Evolutionary conservation across 306 rosid species (phyloP).

Genomic region (Cucumis melo): DNA sequence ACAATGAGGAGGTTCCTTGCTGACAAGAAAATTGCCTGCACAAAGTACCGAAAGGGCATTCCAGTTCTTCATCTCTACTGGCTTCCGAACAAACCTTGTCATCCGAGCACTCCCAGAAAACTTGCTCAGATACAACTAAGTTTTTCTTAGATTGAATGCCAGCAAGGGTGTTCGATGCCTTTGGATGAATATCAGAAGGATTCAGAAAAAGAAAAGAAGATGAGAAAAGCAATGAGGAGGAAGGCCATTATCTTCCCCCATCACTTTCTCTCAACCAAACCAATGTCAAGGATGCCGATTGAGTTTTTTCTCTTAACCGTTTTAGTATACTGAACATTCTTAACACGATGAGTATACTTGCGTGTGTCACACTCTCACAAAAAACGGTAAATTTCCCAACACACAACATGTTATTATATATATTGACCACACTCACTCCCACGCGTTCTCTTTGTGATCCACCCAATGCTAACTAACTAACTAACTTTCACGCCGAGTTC

Average conservation of each 20-base stretch:
- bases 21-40: no score
- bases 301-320: neutral
- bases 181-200: neutral
- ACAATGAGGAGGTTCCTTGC: no score
- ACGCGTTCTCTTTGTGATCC: no score
- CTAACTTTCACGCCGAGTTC: no score
- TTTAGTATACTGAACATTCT: no score
- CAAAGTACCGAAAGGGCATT: no score
- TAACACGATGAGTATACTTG: no score
- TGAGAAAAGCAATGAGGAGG: neutral
- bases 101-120: conserved; percentile 58
- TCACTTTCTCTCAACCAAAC: neutral
- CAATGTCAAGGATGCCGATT: neutral
- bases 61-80: conserved; percentile 73
- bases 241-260: neutral
- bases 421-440: no score
- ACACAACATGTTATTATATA: no score
- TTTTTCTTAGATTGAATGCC: conserved; percentile 51
- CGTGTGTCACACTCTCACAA: no score
- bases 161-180: conserved; percentile 48
- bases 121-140: conserved; percentile 24
- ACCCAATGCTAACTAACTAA: no score
- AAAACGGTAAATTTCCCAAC: no score
- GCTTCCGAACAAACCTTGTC: conserved; percentile 67
- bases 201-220: neutral